A percentile compares a stretch with the other conserved stretches of the same genome.
These are phyloP conservation scores for Hanseniaspora lindneri DNA, from an alignment of 805 yeast species.

Conservation along the genomic window DNA sequence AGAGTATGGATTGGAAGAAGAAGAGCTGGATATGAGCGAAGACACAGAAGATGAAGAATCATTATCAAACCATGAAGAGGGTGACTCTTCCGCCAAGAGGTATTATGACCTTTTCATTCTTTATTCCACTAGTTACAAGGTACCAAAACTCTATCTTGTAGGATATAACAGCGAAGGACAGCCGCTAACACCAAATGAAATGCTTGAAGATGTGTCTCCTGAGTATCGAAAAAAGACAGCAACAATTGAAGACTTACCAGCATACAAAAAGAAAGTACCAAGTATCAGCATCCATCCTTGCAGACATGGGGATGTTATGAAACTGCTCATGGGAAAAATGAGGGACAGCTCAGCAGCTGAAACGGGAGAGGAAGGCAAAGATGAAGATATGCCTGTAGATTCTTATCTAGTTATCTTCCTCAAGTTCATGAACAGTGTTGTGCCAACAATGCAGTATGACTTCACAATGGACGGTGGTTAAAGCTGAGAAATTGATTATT, in stretches of 20 bases:
- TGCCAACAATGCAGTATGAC: conserved; percentile 95
- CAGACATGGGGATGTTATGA: conserved; percentile 90
- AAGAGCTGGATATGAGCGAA: conserved; percentile 11
- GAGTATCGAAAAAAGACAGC: conserved; percentile 94
- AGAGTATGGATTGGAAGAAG: conserved; percentile 6
- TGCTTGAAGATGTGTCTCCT: conserved; percentile 87
- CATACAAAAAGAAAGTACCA: conserved; percentile 34
- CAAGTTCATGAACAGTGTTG: conserved; percentile 90
- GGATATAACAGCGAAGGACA: conserved; percentile 77
- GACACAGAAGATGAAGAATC: conserved; percentile 29
- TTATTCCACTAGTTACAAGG: conserved; percentile 89
- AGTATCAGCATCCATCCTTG: conserved; percentile 93
- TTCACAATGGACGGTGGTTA: conserved; percentile 93
- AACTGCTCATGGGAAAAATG: conserved; percentile 51
- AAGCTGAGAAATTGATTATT: conserved; percentile 3
- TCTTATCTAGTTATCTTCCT: conserved; percentile 81
- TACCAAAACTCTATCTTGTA: conserved; percentile 84
- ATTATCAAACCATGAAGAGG: conserved; percentile 31
- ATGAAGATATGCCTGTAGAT: conserved; percentile 60
- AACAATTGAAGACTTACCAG: conserved; percentile 87
- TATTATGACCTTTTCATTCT: conserved; percentile 82
- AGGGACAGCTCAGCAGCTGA: conserved; percentile 31
- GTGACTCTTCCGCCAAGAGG: conserved; percentile 36
- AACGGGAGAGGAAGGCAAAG: conserved; percentile 48
- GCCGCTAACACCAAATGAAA: conserved; percentile 74